Evolutionary conservation across 768 basidiomycete genomes (phyloP), one percentile per base, ranked within the genome.

Genomic region (Termitomyces sp.): DNA sequence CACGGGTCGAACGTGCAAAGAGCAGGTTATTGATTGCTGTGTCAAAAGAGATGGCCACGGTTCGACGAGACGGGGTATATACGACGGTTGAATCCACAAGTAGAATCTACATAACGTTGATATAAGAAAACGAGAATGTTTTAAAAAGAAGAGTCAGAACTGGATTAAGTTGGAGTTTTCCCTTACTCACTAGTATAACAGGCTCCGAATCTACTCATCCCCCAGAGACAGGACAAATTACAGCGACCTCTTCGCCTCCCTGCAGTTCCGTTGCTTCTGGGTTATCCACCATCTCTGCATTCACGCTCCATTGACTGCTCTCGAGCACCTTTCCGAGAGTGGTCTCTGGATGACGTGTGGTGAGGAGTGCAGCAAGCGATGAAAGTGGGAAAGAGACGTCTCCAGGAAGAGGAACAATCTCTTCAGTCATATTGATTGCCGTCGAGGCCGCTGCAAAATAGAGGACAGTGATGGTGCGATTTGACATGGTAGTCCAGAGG

Each of bases 161-260:
- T 28, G 14, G 33, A 56, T 33, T 12, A 18, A 35, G 26, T 47
- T 16, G 10, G 8, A 18, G 12, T 26, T 26, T 23, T 4, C 10
- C 18, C 23, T 50, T 18, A 40, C 18, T 40, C 10, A 48, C 44
- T 26, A 12, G 8, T 8, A 40, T 16, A 26, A 35, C 20, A 3
- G 23, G 14, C 23, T 35, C 40, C 7, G 7, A n/a, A 18, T 41
- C 36, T 28, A 47, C 36, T 72, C 70, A 91, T 35, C 91, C 91
- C 5, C 92, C 91, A 55, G 88, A 90, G 0, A 93, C 90, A 9
- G 89, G 91, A 63, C 87, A 88, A 46, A 93, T 93, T 28, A 93
- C 79, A 14, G 86, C 89, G 8, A 92, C 82, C 65, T 89, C 87
- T 69, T 93, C 89, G 23, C 89, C 90, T 12, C 88, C 88, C 48